These are phyloP conservation scores for Cercospora sp. DNA, from an alignment of 2,329 filamentous ascomycete genomes.

Conservation along the genomic window DNA sequence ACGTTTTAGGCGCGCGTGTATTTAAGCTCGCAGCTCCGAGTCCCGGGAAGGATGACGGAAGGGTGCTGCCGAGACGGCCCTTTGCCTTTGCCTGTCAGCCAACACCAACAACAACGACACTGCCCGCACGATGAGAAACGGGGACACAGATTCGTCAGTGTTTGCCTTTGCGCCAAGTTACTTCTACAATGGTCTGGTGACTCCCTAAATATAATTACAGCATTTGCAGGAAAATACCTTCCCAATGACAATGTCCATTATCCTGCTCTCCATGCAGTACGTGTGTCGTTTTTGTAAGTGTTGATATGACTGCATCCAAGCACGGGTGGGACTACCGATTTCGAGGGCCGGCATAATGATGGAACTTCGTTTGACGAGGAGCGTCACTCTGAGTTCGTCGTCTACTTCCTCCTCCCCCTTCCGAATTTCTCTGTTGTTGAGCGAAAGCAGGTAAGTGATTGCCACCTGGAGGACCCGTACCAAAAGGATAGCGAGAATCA, in stretches of 20 bases:
- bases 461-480: constrained; percentile 16
- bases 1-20: constrained; percentile 5
- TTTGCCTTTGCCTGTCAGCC: not conserved
- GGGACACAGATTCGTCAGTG: not conserved
- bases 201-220: not conserved
- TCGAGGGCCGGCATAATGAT: constrained; percentile 13
- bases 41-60: not conserved
- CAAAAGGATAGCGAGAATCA: constrained; percentile 22
- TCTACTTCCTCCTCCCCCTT: constrained; percentile 15
- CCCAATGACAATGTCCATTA: not conserved
- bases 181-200: not conserved
- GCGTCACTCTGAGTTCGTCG: constrained; percentile 22
- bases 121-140: too few species aligned
- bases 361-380: constrained; percentile 15
- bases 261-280: not conserved
- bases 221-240: not conserved
- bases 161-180: not conserved
- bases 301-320: not conserved
- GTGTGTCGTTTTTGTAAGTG: not conserved
- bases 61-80: not conserved
- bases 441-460: constrained; percentile 35
- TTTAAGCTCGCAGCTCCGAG: constrained; percentile 2
- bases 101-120: not conserved
- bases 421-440: constrained; percentile 30
- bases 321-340: not conserved